Base-by-base conservation (phyloP, 2,329 filamentous ascomycete genomes). In the Fusarium circinatum region DNA sequence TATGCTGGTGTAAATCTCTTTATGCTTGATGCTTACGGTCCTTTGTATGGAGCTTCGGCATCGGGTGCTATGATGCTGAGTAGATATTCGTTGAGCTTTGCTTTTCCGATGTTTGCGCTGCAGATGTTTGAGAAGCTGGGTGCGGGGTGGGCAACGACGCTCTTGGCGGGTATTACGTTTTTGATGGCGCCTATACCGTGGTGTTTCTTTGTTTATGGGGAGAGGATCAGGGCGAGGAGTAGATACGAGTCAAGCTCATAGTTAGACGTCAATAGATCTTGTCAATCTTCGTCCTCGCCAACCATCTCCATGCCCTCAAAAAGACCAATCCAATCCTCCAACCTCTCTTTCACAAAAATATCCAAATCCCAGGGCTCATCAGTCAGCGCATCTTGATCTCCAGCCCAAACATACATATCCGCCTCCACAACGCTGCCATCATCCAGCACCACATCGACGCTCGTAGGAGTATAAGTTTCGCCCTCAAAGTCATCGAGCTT, bases 401-500 rank as follows among this genome's bases (percentile, higher is more conserved):
- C 76, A 38, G 70, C 59, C 80, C 78, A 82, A 1, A 82, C 13
- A 57, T 81, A 82, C n/a, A 82, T 74, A 42, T 82, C 79, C 1
- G 70, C 80, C 8, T 81, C 71, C 3, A 78, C 51, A 6, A 28
- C 66, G 6, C 70, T 62, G 6, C 70, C 63, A 4, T 62, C 62
- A 3, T 75, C 52, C 26, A 78, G 26, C 3, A 49, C 36, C 0
- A 72, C 71, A 1, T 41, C 51, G 0, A 78, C 74, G 5, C 56
- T 22, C 1, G 71, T 73, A 4, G 62, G 22, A 6, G 55, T 67
- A 36, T 80, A 81, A 1, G 28, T 14, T n/a, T 80, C 75, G 0
- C 79, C 79, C 47, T 83, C 80, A 32, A 82, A 83, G 22, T 80
- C 73, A 39, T 81, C 81, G n/a, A 82, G 47, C 28, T 80, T 83